Evolutionary conservation across 1,284 basidiomycete species (phyloP).

Genomic region (Singerocomus inundabilis): DNA sequence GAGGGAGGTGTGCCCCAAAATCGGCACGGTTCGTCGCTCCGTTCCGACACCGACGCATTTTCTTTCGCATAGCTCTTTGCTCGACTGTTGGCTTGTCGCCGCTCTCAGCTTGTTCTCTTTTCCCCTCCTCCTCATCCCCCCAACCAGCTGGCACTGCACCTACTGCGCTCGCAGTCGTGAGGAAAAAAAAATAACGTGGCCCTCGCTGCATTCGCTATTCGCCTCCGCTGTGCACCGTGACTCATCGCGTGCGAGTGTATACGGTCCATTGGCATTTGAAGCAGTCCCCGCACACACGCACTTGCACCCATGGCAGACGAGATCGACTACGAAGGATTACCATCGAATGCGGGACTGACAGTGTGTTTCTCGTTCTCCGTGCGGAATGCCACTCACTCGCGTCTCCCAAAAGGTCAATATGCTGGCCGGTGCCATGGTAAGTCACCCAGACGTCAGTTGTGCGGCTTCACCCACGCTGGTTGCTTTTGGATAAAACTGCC

Average conservation of each 20-base stretch:
- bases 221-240: neutral
- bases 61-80: conserved; percentile 11
- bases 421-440: conserved; percentile 92
- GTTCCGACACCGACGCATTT: conserved; percentile 1
- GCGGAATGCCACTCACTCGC: conserved; percentile 1
- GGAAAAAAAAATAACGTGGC: conserved; percentile 9
- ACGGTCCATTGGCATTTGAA: conserved; percentile 5
- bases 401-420: conserved; percentile 79
- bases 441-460: conserved; percentile 33
- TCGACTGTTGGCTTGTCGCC: neutral
- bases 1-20: too few relatives aligned
- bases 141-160: neutral
- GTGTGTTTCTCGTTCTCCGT: conserved; percentile 40
- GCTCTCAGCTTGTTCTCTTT: neutral
- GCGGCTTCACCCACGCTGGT: conserved; percentile 1
- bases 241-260: conserved; percentile 4
- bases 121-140: neutral
- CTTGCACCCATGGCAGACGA: conserved; percentile 52
- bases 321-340: conserved; percentile 74
- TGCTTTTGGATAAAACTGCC: neutral
- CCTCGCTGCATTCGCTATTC: conserved; percentile 3
- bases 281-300: conserved; percentile 3
- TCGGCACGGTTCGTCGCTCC: conserved; percentile 3
- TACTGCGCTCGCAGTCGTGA: conserved; percentile 1
- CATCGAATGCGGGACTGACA: conserved; percentile 71